Percentiles rank a stretch among this genome's conserved stretches.
These are phyloP conservation scores for Suhomyces tanzawaensis DNA, from an alignment of 805 yeast genomes.

Conservation along the genomic window DNA sequence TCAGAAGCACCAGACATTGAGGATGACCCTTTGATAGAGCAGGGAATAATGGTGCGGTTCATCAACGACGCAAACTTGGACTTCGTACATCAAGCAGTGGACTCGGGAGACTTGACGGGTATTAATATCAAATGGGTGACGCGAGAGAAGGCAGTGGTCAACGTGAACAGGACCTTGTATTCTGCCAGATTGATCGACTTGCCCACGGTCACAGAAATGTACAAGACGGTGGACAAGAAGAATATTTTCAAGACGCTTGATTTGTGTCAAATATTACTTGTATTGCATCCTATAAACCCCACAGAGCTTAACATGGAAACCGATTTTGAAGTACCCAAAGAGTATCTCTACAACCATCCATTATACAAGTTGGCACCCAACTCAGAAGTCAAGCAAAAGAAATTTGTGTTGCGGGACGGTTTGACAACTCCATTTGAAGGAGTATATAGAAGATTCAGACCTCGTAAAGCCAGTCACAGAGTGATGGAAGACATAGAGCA, in stretches of 20 bases:
- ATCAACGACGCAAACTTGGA: slow-evolving; percentile 68
- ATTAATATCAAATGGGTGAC: slow-evolving; percentile 82
- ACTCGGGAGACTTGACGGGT: slow-evolving; percentile 69
- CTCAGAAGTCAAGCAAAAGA: slow-evolving; percentile 43
- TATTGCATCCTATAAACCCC: slow-evolving; percentile 49
- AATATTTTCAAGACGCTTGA: slow-evolving; percentile 86
- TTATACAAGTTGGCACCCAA: slow-evolving; percentile 33
- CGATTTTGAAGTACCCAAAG: slow-evolving; percentile 45
- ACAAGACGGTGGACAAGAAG: slow-evolving; percentile 85
- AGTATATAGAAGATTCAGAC: slow-evolving; percentile 66
- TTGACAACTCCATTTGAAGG: slow-evolving; percentile 76
- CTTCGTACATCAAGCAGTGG: slow-evolving; percentile 71
- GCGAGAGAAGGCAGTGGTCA: slow-evolving; percentile 71
- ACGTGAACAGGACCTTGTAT: slow-evolving; percentile 64
- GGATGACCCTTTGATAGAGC: slow-evolving; percentile 90
- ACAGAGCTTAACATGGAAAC: slow-evolving; percentile 40
- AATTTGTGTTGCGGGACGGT: slow-evolving; percentile 68
- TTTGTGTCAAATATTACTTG: slow-evolving; percentile 79
- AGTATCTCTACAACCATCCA: slow-evolving; percentile 35
- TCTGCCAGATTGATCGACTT: slow-evolving; percentile 85
- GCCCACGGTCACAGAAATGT: slow-evolving; percentile 84
- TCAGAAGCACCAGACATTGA: slow-evolving; percentile 95
- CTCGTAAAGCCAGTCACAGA: slow-evolving; percentile 64
- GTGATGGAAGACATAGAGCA: slow-evolving; percentile 77
- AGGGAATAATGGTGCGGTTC: slow-evolving; percentile 77